These are phyloP conservation scores for Volvox africanus DNA, from an alignment of 139 green algal genomes.

Conservation along the genomic window DNA sequence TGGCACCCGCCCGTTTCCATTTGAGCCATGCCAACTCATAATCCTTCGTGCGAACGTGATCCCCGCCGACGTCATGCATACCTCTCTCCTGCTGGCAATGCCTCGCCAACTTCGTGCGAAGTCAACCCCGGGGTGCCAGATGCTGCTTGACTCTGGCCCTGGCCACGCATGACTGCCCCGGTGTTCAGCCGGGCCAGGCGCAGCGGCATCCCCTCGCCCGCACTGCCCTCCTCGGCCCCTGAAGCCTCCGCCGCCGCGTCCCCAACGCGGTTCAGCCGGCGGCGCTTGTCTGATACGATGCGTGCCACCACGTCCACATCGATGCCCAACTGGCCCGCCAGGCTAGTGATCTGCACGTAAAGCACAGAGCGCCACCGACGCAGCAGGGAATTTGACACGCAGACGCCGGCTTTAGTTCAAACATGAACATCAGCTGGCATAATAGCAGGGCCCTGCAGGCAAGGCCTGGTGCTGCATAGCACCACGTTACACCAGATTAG, in stretches of 20 bases:
- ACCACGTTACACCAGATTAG: no score
- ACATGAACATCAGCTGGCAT: no score
- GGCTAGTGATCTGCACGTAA: neutral
- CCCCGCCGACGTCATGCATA: neutral
- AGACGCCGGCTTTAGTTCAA: no score
- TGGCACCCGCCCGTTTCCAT: no score
- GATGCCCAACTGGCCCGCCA: constrained; percentile 12
- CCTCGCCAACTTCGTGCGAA: neutral
- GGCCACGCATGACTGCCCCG: neutral
- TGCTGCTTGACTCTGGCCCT: neutral
- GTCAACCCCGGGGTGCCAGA: neutral
- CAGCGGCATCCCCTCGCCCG: neutral
- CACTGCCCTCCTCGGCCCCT: neutral
- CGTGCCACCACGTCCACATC: constrained; percentile 28
- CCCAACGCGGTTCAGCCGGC: neutral
- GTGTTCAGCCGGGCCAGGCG: constrained; percentile 17
- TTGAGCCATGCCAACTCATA: no score
- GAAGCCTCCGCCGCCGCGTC: neutral
- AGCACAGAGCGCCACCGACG: no score
- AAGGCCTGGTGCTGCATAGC: no score
- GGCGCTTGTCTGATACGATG: constrained; percentile 33
- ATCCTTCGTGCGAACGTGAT: neutral
- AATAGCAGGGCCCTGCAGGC: no score
- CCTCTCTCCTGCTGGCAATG: constrained; percentile 10
- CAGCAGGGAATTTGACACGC: no score